phyloP scores from a whole-genome alignment of 2,329 filamentous ascomycete genomes.

The Aurifilum marmelostoma region DNA sequence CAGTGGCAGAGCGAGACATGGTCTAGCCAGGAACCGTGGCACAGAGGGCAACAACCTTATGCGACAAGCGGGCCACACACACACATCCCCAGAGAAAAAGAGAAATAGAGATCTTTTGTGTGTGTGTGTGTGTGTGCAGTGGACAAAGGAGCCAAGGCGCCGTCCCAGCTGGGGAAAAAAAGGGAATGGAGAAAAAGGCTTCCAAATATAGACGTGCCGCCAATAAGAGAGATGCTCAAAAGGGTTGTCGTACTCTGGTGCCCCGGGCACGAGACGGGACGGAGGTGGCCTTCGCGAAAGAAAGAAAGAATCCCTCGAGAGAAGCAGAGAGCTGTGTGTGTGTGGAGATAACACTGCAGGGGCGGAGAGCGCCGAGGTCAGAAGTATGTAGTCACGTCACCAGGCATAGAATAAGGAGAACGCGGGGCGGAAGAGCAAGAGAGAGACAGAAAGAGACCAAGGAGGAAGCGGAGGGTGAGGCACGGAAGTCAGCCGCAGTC shows the following conservation, averaged over 20 bases:
- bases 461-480: too few relatives aligned
- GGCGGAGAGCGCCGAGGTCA: neutral
- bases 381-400: neutral
- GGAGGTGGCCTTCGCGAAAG: neutral
- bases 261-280: neutral
- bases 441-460: neutral
- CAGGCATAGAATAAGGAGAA: neutral
- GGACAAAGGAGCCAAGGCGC: neutral
- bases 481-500: neutral
- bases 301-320: neutral
- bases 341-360: neutral
- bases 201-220: neutral
- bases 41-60: neutral
- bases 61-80: neutral
- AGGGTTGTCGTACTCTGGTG: slow-evolving; percentile 1
- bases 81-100: too few relatives aligned
- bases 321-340: too few relatives aligned
- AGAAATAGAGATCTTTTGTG: too few relatives aligned
- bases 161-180: neutral
- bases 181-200: neutral
- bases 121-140: neutral
- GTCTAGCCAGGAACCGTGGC: neutral
- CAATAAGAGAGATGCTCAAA: neutral
- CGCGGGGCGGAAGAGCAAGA: too few relatives aligned
- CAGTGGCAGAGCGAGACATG: neutral